Base-by-base conservation (phyloP, 1,284 basidiomycete genomes). In the Pascua sp. region DNA sequence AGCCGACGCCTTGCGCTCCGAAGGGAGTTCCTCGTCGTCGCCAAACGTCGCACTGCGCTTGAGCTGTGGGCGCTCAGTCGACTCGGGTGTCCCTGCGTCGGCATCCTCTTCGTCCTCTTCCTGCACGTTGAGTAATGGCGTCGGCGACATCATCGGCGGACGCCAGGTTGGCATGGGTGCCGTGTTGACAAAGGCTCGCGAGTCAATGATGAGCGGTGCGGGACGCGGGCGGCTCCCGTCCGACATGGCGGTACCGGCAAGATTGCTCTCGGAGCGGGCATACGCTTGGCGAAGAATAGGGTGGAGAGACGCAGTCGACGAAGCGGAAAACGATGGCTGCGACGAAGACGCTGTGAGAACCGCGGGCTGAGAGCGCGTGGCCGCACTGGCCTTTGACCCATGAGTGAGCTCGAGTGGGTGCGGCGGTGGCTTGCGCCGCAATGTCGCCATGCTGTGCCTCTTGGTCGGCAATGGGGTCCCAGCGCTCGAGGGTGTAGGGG, bases 31-130 rank as follows among this genome's bases (percentile, higher is more conserved):
- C 13, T 59, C 60, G 5, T 62, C 60, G 32, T 62, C 60, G 13
- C 60, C 60, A 44, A 62, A 62, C 11, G 60, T 62, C 2, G 60
- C 60, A 5, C 50, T 54, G 11, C 60, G 57, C 57, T 62, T 54
- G 13, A 62, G 57, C 1, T 42, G 24, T 7, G 57, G 51, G 2
- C 54, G 54, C 10, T 48, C 47, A 0, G 53, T 40, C 1, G 44
- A 48, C 24, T 59, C 60, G 11, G 53, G 50, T 36, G 41, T n/a
- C 0, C 36, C 17, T 12, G 40, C 17, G 15, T 55, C 48, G 0
- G 39, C 39, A n/a, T 62, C 60, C 36, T 59, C 57, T 47, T 62
- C 60, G 24, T 62, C 60, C 47, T 62, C 60, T 42, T 62, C 60
- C 43, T 59, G 47, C 8, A 62, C 60, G 10, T 56, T 55, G 12